Conservation (phyloP, 2,329 filamentous ascomycete genomes). For the Fusarium graminum region DNA sequence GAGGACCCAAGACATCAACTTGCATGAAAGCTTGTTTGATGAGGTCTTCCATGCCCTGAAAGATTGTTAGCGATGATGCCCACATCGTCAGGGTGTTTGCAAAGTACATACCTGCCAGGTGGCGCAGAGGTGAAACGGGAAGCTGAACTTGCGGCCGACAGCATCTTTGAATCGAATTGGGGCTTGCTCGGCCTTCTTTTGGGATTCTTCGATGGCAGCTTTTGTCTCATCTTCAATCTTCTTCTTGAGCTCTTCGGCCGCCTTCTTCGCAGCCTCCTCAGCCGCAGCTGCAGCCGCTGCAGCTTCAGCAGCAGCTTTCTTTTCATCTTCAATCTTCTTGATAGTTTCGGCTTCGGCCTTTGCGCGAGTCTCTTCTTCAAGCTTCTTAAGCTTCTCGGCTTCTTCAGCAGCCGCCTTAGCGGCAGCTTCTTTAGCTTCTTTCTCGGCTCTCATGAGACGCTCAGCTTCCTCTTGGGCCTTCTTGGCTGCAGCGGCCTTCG, state of each 20-base stretch:
- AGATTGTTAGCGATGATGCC: constrained; percentile 42
- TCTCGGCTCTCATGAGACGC: constrained; percentile 54
- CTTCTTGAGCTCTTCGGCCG: constrained; percentile 71
- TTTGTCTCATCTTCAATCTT: constrained; percentile 69
- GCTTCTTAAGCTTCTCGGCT: constrained; percentile 59
- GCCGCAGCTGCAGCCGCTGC: constrained; percentile 61
- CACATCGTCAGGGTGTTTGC: neutral
- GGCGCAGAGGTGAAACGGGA: constrained; percentile 86
- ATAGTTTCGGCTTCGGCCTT: constrained; percentile 56
- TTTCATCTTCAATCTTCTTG: constrained; percentile 59
- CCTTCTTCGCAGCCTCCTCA: constrained; percentile 64
- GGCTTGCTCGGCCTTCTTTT: constrained; percentile 71
- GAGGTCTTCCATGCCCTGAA: constrained; percentile 84
- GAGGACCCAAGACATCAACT: constrained; percentile 80
- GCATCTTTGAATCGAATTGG: constrained; percentile 94
- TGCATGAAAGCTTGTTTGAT: constrained; percentile 88
- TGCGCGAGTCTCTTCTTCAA: constrained; percentile 57
- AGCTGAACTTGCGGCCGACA: constrained; percentile 90
- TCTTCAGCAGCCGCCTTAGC: constrained; percentile 56
- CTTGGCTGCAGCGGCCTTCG: constrained; percentile 58
- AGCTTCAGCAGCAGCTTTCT: constrained; percentile 55
- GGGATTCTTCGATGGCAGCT: constrained; percentile 62
- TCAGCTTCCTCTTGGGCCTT: constrained; percentile 60
- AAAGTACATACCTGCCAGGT: constrained; percentile 79
- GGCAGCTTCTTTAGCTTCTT: constrained; percentile 58